Evolutionary conservation across 2,329 filamentous ascomycete species (phyloP).

Genomic region (Talaromyces sp.): DNA sequence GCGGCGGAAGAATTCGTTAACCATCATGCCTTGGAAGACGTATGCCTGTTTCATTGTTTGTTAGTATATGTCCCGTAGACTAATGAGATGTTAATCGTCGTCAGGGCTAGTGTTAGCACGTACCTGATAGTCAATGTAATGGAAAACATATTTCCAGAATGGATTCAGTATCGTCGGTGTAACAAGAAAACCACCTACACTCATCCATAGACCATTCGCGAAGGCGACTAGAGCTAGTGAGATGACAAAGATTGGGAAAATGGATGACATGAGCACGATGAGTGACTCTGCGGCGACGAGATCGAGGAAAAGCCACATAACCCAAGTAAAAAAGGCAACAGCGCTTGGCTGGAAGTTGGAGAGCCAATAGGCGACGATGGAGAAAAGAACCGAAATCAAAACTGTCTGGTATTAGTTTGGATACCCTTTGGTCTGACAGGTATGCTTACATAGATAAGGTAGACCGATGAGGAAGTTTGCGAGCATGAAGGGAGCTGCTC

Average conservation of each 20-base stretch:
- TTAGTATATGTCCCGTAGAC: not conserved
- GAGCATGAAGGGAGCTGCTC: conserved; percentile 67
- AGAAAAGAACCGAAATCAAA: conserved; percentile 72
- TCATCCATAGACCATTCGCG: conserved; percentile 88
- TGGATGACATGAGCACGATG: conserved; percentile 69
- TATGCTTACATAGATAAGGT: conserved; percentile 64
- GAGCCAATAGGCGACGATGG: conserved; percentile 73
- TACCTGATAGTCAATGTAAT: conserved; percentile 82
- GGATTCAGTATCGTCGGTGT: conserved; percentile 68
- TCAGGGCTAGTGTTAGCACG: not conserved
- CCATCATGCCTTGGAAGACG: conserved; percentile 91
- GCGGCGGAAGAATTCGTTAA: conserved; percentile 72
- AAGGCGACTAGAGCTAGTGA: conserved; percentile 77
- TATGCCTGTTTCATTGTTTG: conserved; percentile 49
- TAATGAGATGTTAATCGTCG: not conserved
- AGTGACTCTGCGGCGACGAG: conserved; percentile 77
- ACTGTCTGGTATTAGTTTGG: conserved; percentile 42
- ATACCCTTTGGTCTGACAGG: not conserved
- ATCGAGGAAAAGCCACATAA: conserved; percentile 83
- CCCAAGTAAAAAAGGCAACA: conserved; percentile 69
- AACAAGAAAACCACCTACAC: conserved; percentile 77
- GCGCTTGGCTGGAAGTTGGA: conserved; percentile 67
- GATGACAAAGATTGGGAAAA: conserved; percentile 75
- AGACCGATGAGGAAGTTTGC: conserved; percentile 80
- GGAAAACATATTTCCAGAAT: conserved; percentile 84